Conservation (phyloP, 2,329 filamentous ascomycete species). For the Spiromastix sp. region DNA sequence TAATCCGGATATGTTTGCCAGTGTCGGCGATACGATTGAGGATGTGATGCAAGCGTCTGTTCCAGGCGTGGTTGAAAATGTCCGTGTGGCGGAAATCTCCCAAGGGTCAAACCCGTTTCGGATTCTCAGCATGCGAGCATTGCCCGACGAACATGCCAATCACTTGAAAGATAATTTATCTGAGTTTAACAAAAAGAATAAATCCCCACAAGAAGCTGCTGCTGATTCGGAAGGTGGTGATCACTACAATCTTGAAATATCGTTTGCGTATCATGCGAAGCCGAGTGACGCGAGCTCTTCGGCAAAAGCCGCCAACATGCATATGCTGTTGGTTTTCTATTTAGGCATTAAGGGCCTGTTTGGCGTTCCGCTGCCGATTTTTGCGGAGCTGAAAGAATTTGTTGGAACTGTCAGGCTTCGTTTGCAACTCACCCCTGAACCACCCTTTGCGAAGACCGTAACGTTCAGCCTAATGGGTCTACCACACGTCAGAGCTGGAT, state of each 20-base stretch:
- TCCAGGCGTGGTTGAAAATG: slow-evolving; percentile 82
- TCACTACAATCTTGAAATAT: slow-evolving; percentile 86
- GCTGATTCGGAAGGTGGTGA: slow-evolving; percentile 85
- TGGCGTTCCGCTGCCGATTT: slow-evolving; percentile 77
- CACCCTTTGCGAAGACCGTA: slow-evolving; percentile 83
- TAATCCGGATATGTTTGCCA: slow-evolving; percentile 91
- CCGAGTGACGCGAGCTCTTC: slow-evolving; percentile 60
- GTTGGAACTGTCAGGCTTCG: slow-evolving; percentile 78
- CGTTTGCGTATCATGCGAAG: slow-evolving; percentile 82
- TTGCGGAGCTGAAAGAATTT: slow-evolving; percentile 81
- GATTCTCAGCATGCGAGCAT: slow-evolving; percentile 73
- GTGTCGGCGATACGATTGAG: slow-evolving; percentile 82
- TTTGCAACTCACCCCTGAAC: slow-evolving; percentile 76
- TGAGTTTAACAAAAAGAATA: slow-evolving; percentile 65
- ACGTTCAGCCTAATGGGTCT: slow-evolving; percentile 92
- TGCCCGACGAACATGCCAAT: slow-evolving; percentile 71
- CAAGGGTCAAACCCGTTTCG: slow-evolving; percentile 86
- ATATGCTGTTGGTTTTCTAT: slow-evolving; percentile 93
- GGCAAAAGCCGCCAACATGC: slow-evolving; percentile 86
- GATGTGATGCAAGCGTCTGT: slow-evolving; percentile 97
- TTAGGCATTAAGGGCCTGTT: slow-evolving; percentile 82
- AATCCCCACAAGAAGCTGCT: slow-evolving; percentile 76
- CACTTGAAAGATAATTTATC: slow-evolving; percentile 75
- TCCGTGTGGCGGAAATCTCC: slow-evolving; percentile 87
- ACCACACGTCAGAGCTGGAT: slow-evolving; percentile 80